A percentile compares a stretch with the other conserved stretches of the same genome.
phyloP scores from a whole-genome alignment of 129 eudicot genomes.

The Artemisia annua region DNA sequence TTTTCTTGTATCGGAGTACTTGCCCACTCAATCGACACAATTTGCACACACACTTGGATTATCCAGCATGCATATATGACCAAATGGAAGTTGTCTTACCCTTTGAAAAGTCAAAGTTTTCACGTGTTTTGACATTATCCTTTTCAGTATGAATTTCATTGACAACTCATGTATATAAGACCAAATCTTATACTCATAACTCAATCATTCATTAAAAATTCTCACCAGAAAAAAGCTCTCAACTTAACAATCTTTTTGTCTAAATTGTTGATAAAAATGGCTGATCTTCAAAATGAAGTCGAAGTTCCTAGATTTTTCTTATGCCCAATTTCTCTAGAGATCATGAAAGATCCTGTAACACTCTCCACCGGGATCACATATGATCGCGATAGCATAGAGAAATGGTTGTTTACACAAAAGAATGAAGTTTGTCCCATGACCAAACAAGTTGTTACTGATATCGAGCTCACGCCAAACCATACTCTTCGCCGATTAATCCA shows the following conservation, averaged over 20 bases:
- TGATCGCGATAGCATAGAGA: constrained; percentile 72
- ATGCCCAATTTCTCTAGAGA: constrained; percentile 69
- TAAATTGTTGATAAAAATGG: constrained; percentile 18
- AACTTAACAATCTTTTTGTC: constrained; percentile 4
- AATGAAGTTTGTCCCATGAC: constrained; percentile 55
- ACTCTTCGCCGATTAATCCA: constrained; percentile 62
- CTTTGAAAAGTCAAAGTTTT: constrained; percentile 31
- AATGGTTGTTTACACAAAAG: constrained; percentile 53
- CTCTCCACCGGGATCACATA: constrained; percentile 68
- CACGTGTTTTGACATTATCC: constrained; percentile 42
- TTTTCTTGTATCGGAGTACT: background rate
- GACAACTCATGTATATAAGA: background rate
- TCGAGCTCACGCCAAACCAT: constrained; percentile 62
- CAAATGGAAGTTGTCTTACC: constrained; percentile 11
- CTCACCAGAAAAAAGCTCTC: constrained; percentile 19
- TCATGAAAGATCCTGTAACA: constrained; percentile 76
- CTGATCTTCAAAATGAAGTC: constrained; percentile 26
- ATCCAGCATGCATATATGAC: constrained; percentile 20
- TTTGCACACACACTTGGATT: constrained; percentile 21
- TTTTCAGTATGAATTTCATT: background rate
- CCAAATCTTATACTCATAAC: background rate
- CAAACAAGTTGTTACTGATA: constrained; percentile 45
- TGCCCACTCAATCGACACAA: constrained; percentile 25
- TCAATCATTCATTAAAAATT: constrained; percentile 15
- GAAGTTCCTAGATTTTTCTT: constrained; percentile 60